A percentile compares a stretch with the other conserved stretches of the same genome.
phyloP scores from a whole-genome alignment of 176 grass and related monocot species.

The Oropetium thomaeum region DNA sequence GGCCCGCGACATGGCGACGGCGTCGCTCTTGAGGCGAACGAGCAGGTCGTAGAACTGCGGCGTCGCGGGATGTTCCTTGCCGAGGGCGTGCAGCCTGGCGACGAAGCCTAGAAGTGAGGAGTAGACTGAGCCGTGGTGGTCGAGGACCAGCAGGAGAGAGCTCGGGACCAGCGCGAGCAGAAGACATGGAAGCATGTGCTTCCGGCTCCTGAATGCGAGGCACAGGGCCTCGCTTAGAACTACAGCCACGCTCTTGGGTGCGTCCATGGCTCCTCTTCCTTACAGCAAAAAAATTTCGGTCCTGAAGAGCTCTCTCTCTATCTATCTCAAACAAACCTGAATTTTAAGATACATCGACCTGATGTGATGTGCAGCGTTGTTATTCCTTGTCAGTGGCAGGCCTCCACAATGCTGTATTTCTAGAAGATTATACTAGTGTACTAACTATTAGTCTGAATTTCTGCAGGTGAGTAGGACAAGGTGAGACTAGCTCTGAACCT shows the following conservation, averaged over 20 bases:
- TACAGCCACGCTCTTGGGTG: background rate
- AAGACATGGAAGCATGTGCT: constrained; percentile 34
- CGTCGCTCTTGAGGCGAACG: constrained; percentile 24
- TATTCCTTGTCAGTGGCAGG: background rate
- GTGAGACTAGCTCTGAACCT: background rate
- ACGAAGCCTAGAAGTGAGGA: constrained; percentile 19
- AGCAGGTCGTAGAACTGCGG: constrained; percentile 37
- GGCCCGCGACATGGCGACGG: background rate
- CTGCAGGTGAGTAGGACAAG: background rate
- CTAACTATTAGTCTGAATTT: background rate
- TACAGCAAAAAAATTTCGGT: background rate
- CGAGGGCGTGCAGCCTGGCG: constrained; percentile 33
- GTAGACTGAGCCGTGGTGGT: constrained; percentile 14
- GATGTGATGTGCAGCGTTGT: background rate
- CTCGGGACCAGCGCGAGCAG: constrained; percentile 16
- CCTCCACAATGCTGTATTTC: background rate
- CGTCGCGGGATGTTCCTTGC: constrained; percentile 20
- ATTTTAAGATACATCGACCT: background rate
- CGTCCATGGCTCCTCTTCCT: constrained; percentile 16
- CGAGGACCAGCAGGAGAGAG: constrained; percentile 14
- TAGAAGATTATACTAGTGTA: background rate
- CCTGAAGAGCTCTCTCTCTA: background rate
- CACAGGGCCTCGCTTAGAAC: constrained; percentile 30
- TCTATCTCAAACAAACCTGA: background rate
- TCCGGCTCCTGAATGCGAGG: constrained; percentile 27